Base-by-base conservation (phyloP, 208 protist genomes). In the Wallacemonas sp. region DNA sequence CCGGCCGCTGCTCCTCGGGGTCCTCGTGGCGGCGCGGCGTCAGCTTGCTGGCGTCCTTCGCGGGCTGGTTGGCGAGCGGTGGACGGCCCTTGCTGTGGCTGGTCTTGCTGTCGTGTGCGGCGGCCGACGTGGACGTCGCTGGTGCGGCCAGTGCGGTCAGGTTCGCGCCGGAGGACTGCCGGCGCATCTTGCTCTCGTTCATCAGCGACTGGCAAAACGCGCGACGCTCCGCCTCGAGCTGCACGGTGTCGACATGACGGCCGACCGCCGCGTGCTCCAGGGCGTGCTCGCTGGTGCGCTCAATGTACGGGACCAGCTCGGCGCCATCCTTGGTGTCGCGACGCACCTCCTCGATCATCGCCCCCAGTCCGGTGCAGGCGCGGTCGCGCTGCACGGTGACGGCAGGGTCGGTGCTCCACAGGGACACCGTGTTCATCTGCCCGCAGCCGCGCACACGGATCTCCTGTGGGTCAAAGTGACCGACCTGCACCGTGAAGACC, bases 401-500 rank as follows among this genome's bases (percentile, higher is more conserved):
- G 23, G 57, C 22, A 1, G 65, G 46, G 28, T 87, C 87, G 2
- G 28, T 59, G 16, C 68, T 66, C 29, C 48, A 28, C 11, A 97
- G 46, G 45, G 70, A 45, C 41, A 90, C 32, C 16, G 81, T 81
- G 54, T 84, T 84, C 65, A 95, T 76, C 46, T 90, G 78, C 5
- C 92, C 94, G 2, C 81, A 61, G 22, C 92, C 95, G 10, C 38
- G 42, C 2, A 98, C 81, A 31, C 55, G 71, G 54, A 99, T 88
- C 5, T 67, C 67, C 57, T 97, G 84, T 23, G 96, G 92, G 62
- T 98, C 93, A n/a, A 97, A 94, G 76, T 98, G 94, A 12, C 91
- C 94, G 12, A 98, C 89, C 52, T 93, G 84, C 7, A 98, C 71
- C 50, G 57, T 79, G 61, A 98, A 90, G 10, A 63, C 70, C 52